Percentiles rank a stretch among this genome's conserved stretches.
phyloP scores from a whole-genome alignment of 768 basidiomycete genomes.

The Naganishia kalamii region DNA sequence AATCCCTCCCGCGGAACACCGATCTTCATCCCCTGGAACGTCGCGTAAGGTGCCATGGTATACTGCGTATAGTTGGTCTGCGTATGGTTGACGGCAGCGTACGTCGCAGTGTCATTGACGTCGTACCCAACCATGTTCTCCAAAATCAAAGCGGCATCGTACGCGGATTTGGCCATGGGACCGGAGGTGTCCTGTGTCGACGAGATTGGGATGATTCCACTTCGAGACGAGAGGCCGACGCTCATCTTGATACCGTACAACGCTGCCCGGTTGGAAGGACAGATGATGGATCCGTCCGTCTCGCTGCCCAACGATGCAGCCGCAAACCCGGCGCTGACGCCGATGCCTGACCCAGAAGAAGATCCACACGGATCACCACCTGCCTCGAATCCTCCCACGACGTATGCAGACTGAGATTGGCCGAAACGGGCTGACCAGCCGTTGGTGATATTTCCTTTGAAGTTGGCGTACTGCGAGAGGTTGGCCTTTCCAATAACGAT shows the following conservation, averaged over 20 bases:
- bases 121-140: conserved; percentile 25
- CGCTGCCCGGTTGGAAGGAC: conserved; percentile 31
- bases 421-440: conserved; percentile 35
- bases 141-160: conserved; percentile 14
- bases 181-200: conserved; percentile 3
- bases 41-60: conserved; percentile 20
- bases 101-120: conserved; percentile 21
- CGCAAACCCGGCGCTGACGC: conserved; percentile 32
- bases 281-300: conserved; percentile 29
- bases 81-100: conserved; percentile 11
- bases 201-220: conserved; percentile 3
- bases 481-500: conserved; percentile 29
- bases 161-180: conserved; percentile 17
- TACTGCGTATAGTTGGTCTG: conserved; percentile 25
- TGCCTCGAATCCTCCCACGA: conserved; percentile 29
- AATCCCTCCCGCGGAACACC: conserved; percentile 29
- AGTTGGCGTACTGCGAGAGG: conserved; percentile 20
- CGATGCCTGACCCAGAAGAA: conserved; percentile 35
- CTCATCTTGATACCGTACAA: conserved; percentile 33
- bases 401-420: conserved; percentile 35
- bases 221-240: conserved; percentile 24
- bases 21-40: conserved; percentile 26
- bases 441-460: conserved; percentile 27
- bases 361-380: conserved; percentile 36
- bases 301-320: conserved; percentile 33